These are phyloP conservation scores for Aspergillus sojae DNA, from an alignment of 2,329 filamentous ascomycete genomes.

Conservation along the genomic window DNA sequence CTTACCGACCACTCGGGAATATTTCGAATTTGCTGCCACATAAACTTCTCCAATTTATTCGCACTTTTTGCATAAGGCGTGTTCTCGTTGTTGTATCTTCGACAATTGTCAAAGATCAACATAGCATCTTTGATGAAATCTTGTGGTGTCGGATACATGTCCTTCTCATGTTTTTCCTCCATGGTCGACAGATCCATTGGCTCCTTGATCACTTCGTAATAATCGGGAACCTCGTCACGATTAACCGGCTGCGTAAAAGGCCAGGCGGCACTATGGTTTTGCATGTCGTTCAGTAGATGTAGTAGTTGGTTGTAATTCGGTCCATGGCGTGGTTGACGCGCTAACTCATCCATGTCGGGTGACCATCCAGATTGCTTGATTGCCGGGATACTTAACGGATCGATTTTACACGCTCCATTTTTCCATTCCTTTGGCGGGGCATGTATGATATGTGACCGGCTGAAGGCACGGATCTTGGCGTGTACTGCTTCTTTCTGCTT, in stretches of 20 bases:
- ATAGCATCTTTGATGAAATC: constrained; percentile 89
- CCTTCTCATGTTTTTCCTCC: constrained; percentile 92
- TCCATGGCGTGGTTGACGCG: constrained; percentile 90
- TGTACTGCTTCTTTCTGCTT: constrained; percentile 97
- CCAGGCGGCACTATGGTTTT: constrained; percentile 92
- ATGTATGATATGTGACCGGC: constrained; percentile 85
- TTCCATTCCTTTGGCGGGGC: constrained; percentile 84
- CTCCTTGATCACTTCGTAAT: constrained; percentile 97
- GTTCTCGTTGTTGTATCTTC: constrained; percentile 93
- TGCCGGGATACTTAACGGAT: constrained; percentile 82
- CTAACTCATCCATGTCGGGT: constrained; percentile 95
- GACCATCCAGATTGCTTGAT: constrained; percentile 95
- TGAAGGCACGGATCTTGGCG: constrained; percentile 91
- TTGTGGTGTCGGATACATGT: constrained; percentile 86
- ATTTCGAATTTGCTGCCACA: constrained; percentile 90
- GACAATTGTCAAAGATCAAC: constrained; percentile 91
- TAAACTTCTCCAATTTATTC: constrained; percentile 88
- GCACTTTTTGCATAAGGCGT: constrained; percentile 95
- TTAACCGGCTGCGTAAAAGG: constrained; percentile 94
- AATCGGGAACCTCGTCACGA: constrained; percentile 94
- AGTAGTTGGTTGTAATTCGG: constrained; percentile 95
- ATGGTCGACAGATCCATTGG: constrained; percentile 97
- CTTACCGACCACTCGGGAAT: constrained; percentile 86
- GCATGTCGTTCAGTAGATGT: constrained; percentile 89
- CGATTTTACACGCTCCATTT: constrained; percentile 72